phyloP scores from a whole-genome alignment of 2,329 filamentous ascomycete genomes.

The Hirsutella thompsonii region DNA sequence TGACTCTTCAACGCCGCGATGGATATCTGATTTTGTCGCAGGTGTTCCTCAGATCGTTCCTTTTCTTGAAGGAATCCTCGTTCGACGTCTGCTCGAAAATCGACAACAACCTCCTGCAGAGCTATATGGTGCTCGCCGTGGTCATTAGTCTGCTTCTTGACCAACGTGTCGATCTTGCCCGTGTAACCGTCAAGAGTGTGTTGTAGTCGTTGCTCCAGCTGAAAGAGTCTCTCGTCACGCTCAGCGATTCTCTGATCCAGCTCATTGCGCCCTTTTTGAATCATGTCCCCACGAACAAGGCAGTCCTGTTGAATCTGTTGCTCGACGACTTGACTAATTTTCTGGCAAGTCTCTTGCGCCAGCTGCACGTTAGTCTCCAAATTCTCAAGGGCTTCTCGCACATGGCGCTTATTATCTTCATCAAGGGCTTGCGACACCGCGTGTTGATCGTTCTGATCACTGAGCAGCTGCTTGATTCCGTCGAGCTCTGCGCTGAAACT shows the following conservation, averaged over 20 bases:
- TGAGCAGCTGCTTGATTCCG: neutral
- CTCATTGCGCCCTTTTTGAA: conserved; percentile 4
- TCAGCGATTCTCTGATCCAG: conserved; percentile 8
- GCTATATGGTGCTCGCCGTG: conserved; percentile 6
- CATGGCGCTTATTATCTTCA: neutral
- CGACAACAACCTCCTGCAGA: conserved; percentile 7
- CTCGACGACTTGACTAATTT: conserved; percentile 7
- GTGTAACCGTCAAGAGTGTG: conserved; percentile 7
- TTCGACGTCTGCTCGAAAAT: conserved; percentile 11
- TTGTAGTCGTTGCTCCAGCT: conserved; percentile 10
- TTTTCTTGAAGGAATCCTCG: conserved; percentile 11
- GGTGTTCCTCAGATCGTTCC: conserved; percentile 6
- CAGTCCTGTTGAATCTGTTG: conserved; percentile 3
- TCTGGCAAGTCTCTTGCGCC: conserved; percentile 6
- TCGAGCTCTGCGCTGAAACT: neutral
- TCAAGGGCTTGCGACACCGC: neutral
- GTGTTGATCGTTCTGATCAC: neutral
- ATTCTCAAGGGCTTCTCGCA: neutral
- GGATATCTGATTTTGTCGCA: conserved; percentile 6
- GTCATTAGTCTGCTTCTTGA: conserved; percentile 2
- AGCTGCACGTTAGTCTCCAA: conserved; percentile 1
- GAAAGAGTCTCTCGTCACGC: conserved; percentile 9
- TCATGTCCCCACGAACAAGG: conserved; percentile 1
- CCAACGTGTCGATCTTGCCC: conserved; percentile 9
- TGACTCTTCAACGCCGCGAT: conserved; percentile 8